A percentile compares a stretch with the other conserved stretches of the same genome.
Conservation (phyloP, 805 yeast species). For the Yamadazyma sp. region DNA sequence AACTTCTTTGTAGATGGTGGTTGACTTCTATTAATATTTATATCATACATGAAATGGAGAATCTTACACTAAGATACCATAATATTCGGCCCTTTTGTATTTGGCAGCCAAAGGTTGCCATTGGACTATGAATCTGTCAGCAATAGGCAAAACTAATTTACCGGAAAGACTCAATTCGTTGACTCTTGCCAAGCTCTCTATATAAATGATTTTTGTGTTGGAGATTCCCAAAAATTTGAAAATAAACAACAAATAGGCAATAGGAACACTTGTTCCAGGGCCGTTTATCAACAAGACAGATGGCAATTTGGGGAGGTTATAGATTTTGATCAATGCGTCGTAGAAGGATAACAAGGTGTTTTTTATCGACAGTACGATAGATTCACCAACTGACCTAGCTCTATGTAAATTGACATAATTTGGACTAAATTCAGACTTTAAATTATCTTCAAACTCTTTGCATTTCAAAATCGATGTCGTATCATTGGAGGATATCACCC, state of each 20-base stretch:
- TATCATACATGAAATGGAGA: too few species aligned
- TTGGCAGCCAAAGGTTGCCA: slow-evolving; percentile 63
- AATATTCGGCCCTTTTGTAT: slow-evolving; percentile 64
- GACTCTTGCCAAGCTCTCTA: slow-evolving; percentile 88
- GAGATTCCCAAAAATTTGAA: slow-evolving; percentile 47
- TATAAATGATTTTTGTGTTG: slow-evolving; percentile 62
- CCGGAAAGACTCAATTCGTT: slow-evolving; percentile 75
- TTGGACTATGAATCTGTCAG: slow-evolving; percentile 82
- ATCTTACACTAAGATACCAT: slow-evolving; percentile 67
- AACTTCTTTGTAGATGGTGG: too few species aligned
- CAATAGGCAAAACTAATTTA: slow-evolving; percentile 59
- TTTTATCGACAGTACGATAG: slow-evolving; percentile 41
- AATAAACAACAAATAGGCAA: slow-evolving; percentile 55
- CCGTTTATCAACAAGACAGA: slow-evolving; percentile 62
- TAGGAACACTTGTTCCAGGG: slow-evolving; percentile 77
- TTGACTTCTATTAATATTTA: too few species aligned
- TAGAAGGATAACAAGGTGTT: slow-evolving; percentile 41
- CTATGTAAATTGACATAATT: slow-evolving; percentile 41
- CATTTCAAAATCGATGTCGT: slow-evolving; percentile 44
- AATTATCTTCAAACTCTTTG: slow-evolving; percentile 30
- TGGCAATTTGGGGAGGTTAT: slow-evolving; percentile 30
- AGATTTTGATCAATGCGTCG: slow-evolving; percentile 25
- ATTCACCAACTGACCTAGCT: slow-evolving; percentile 63
- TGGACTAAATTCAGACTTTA: slow-evolving; percentile 12
- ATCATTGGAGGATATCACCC: slow-evolving; percentile 52